Evolutionary conservation across 2,329 filamentous ascomycete species (phyloP).

Genomic region (Ascosphaera pollenicola): DNA sequence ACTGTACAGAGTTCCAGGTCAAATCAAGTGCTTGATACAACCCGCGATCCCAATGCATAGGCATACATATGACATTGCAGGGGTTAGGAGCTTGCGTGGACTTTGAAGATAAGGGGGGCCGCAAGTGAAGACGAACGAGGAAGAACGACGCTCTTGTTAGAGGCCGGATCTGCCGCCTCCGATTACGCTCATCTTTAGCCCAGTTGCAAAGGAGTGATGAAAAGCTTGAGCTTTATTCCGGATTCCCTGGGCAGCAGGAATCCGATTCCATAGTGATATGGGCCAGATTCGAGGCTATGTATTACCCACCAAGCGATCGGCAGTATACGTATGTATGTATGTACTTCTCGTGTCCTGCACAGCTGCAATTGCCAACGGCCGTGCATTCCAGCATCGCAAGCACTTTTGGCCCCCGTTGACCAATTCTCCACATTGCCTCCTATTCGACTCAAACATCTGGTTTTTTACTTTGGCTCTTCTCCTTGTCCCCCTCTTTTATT

Average conservation of each 20-base stretch:
- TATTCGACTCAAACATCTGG: background rate
- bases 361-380: background rate
- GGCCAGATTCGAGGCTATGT: too few relatives aligned
- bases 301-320: too few relatives aligned
- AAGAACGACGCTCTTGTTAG: too few relatives aligned
- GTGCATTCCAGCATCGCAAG: background rate
- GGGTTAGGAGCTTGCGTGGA: background rate
- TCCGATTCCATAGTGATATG: too few relatives aligned
- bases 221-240: too few relatives aligned
- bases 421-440: background rate
- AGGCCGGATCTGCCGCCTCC: too few relatives aligned
- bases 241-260: too few relatives aligned
- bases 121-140: background rate
- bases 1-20: too few relatives aligned
- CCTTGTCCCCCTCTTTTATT: background rate
- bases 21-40: too few relatives aligned
- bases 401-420: background rate
- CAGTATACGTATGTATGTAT: background rate
- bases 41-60: background rate
- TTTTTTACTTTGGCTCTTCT: background rate
- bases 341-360: background rate
- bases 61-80: background rate
- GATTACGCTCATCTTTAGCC: too few relatives aligned
- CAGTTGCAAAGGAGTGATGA: too few relatives aligned
- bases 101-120: background rate